Evolutionary conservation across 2,329 filamentous ascomycete species (phyloP), one percentile per base, ranked within the genome.

Genomic region (Diaporthe velutina): DNA sequence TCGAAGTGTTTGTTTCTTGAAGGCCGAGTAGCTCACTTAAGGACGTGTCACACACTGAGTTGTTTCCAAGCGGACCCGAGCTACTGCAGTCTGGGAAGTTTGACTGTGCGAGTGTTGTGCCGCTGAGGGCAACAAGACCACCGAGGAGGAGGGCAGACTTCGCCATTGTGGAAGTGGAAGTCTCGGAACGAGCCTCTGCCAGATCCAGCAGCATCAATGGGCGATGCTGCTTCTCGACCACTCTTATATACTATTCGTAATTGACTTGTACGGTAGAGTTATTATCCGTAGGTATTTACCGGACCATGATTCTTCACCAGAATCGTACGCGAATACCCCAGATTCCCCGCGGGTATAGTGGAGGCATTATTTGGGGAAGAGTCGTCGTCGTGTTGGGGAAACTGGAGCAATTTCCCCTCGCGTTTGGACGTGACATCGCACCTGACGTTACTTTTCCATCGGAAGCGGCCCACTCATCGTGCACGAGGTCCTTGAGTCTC

Each of bases 51-150:
- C 74, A 76, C 28, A 76, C 68, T 5, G 72, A 74, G 30, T 72
- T 74, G 45, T 74, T 70, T 17, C 60, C 72, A 13, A 76, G 68
- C 0, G 74, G 74, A 19, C 74, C 74, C 3, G 74, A 71, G 7
- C 42, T 61, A 12, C 64, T 68, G 38, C 74, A 76, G 61, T 76
- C 68, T 25, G 74, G 74, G 25, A 76, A 76, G 40, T 66, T 72
- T n/a, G 68, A 72, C 8, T 48, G 68, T 22, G 68, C 74, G 17
- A 74, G 67, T 2, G 60, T n/a, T 3, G 42, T 40, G n/a, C 52
- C 28, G 48, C 33, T 50, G 13, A 70, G 35, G 35, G 30, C 55
- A 60, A 45, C 42, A 25, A 58, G 15, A 48, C 55, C 57, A 17
- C 58, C 25, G 8, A 73, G 38, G n/a, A 75, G 48, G 40, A 61